Percentiles rank a stretch among this genome's conserved stretches.
These are phyloP conservation scores for Yarrowia hollandica DNA, from an alignment of 805 yeast genomes.

Conservation along the genomic window DNA sequence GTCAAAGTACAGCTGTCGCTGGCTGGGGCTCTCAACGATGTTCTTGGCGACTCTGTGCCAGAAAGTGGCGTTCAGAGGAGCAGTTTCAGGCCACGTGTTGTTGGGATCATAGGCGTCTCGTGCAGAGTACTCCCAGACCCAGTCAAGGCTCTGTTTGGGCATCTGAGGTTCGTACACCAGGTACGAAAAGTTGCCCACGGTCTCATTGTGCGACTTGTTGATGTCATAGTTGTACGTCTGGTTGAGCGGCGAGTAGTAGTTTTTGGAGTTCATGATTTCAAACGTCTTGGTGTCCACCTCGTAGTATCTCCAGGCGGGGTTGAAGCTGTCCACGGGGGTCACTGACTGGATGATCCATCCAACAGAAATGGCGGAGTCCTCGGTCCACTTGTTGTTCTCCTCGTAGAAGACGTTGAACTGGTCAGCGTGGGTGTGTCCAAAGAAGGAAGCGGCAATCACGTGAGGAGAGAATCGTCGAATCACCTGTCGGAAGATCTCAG, in stretches of 20 bases:
- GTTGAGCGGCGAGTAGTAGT: slow-evolving; percentile 59
- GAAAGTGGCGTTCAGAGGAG: slow-evolving; percentile 66
- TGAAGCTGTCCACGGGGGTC: slow-evolving; percentile 58
- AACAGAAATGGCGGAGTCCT: slow-evolving; percentile 47
- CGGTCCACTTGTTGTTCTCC: slow-evolving; percentile 45
- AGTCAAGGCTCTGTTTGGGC: slow-evolving; percentile 46
- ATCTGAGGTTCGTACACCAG: slow-evolving; percentile 31
- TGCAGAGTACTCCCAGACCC: slow-evolving; percentile 60
- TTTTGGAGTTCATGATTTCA: slow-evolving; percentile 58
- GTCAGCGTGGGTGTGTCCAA: slow-evolving; percentile 71
- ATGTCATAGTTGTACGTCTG: slow-evolving; percentile 45
- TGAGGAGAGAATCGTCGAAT: slow-evolving; percentile 69
- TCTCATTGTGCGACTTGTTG: neutral
- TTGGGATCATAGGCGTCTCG: slow-evolving; percentile 48
- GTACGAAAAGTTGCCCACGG: neutral
- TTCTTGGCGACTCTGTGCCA: slow-evolving; percentile 48
- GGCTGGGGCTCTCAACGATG: neutral
- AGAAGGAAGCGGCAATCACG: slow-evolving; percentile 67
- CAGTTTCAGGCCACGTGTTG: slow-evolving; percentile 54
- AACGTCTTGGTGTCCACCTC: slow-evolving; percentile 63
- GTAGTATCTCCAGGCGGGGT: slow-evolving; percentile 74
- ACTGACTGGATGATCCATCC: slow-evolving; percentile 69
- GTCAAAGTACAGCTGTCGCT: slow-evolving; percentile 3
- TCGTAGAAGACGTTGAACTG: slow-evolving; percentile 62
- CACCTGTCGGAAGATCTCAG: slow-evolving; percentile 55